Evolutionary conservation across 192 early-diverging fungal species (phyloP).

Genomic region (Dimargaris cristalligena): DNA sequence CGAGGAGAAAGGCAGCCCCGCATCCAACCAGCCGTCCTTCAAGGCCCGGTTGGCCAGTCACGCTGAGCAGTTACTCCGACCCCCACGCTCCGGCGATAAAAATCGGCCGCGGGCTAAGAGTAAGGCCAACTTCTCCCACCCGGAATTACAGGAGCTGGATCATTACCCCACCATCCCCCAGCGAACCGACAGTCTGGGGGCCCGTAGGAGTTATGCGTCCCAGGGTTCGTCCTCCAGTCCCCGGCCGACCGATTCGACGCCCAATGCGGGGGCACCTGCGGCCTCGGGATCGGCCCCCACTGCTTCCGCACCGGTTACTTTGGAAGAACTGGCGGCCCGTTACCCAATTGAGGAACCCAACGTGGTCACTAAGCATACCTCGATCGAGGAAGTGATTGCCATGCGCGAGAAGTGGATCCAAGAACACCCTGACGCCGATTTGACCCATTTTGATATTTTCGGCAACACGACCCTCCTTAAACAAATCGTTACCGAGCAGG

Average conservation of each 20-base stretch:
- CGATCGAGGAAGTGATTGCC: neutral
- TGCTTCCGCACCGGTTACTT: no score
- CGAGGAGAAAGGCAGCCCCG: no score
- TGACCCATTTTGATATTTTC: neutral
- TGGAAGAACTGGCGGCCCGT: neutral
- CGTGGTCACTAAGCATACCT: neutral
- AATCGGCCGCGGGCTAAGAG: neutral
- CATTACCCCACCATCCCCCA: neutral
- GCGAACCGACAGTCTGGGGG: no score
- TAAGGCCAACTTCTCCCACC: neutral
- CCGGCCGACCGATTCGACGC: neutral
- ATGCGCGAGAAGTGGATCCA: slow-evolving; percentile 4
- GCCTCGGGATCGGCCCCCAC: neutral
- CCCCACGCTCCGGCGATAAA: neutral
- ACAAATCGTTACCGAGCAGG: slow-evolving; percentile 49
- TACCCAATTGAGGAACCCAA: slow-evolving; percentile 1
- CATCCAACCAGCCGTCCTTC: no score
- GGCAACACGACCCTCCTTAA: neutral
- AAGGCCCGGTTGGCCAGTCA: neutral
- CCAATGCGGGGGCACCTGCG: neutral
- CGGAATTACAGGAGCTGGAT: neutral
- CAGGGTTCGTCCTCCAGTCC: neutral
- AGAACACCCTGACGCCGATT: slow-evolving; percentile 3
- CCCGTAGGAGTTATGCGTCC: no score
- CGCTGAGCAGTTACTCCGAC: neutral